A percentile compares a stretch with the other conserved stretches of the same genome.
Evolutionary conservation across 2,329 filamentous ascomycete species (phyloP).

Genomic region (Calonectria henricotiae): DNA sequence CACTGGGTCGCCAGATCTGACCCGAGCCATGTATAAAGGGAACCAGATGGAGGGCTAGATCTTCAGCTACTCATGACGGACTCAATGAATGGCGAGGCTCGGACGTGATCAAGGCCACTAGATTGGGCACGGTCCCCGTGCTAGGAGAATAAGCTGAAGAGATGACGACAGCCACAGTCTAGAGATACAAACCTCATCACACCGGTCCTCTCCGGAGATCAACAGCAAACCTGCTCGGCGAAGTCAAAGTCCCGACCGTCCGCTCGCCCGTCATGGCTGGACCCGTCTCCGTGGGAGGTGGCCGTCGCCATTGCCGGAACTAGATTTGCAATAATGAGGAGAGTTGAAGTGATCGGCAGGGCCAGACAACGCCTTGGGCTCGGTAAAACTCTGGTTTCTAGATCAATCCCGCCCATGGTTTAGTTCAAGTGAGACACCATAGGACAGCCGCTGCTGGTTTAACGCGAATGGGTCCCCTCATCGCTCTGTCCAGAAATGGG

Average conservation of each 20-base stretch:
- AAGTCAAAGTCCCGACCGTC: slow-evolving; percentile 39
- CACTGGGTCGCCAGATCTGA: slow-evolving; percentile 14
- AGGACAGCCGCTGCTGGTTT: slow-evolving; percentile 10
- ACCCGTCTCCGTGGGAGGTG: slow-evolving; percentile 23
- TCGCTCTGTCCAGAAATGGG: slow-evolving; percentile 21
- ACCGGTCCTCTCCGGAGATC: slow-evolving; percentile 34
- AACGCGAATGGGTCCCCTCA: slow-evolving; percentile 12
- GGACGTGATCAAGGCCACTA: slow-evolving; percentile 9
- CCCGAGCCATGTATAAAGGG: slow-evolving; percentile 42
- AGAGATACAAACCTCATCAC: slow-evolving; percentile 22
- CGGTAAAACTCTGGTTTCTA: slow-evolving; percentile 37
- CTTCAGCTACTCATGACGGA: slow-evolving; percentile 24
- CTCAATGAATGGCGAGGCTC: slow-evolving; percentile 20
- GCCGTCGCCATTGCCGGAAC: slow-evolving; percentile 42
- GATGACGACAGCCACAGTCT: slow-evolving; percentile 33
- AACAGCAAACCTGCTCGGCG: slow-evolving; percentile 35
- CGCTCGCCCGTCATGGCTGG: slow-evolving; percentile 44
- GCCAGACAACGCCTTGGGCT: slow-evolving; percentile 30
- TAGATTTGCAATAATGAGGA: slow-evolving; percentile 31
- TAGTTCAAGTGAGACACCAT: slow-evolving; percentile 26
- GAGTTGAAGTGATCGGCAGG: slow-evolving; percentile 27
- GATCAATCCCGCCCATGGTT: slow-evolving; percentile 35
- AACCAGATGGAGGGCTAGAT: slow-evolving; percentile 27
- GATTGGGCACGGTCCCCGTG: slow-evolving; percentile 32
- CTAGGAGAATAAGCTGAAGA: slow-evolving; percentile 34